Percentiles rank a stretch among this genome's conserved stretches.
phyloP scores from a whole-genome alignment of 2,329 filamentous ascomycete genomes.

The Cercospora sojina region DNA sequence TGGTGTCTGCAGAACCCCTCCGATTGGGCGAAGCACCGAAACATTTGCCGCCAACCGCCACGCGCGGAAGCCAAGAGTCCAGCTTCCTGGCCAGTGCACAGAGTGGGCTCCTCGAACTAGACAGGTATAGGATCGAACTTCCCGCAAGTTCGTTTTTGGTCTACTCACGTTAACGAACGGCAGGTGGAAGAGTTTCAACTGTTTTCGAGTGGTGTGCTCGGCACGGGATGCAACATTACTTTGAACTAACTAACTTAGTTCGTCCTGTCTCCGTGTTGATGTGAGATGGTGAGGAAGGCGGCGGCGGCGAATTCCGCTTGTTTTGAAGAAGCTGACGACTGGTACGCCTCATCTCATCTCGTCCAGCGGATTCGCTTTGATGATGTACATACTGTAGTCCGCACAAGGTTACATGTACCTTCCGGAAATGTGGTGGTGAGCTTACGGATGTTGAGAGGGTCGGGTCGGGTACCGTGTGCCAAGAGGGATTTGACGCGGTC shows the following conservation, averaged over 20 bases:
- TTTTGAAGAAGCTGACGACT: neutral
- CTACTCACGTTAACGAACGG: too few relatives aligned
- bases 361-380: neutral
- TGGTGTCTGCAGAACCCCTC: neutral
- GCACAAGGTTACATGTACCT: neutral
- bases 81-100: neutral
- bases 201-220: neutral
- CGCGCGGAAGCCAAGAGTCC: neutral
- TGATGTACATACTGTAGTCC: neutral
- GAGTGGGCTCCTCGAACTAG: neutral
- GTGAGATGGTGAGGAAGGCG: too few relatives aligned
- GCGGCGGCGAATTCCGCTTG: neutral
- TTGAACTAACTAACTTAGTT: neutral
- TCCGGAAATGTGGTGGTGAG: neutral
- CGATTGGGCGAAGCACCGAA: neutral
- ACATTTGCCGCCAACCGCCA: too few relatives aligned
- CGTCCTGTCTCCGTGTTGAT: too few relatives aligned
- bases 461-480: neutral
- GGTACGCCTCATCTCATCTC: neutral
- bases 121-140: neutral
- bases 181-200: neutral
- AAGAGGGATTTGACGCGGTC: neutral
- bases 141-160: neutral
- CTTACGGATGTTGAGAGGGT: neutral
- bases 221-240: neutral